These are phyloP conservation scores for Leavenworthia alabamica DNA, from an alignment of 345 rosid species.

Conservation along the genomic window DNA sequence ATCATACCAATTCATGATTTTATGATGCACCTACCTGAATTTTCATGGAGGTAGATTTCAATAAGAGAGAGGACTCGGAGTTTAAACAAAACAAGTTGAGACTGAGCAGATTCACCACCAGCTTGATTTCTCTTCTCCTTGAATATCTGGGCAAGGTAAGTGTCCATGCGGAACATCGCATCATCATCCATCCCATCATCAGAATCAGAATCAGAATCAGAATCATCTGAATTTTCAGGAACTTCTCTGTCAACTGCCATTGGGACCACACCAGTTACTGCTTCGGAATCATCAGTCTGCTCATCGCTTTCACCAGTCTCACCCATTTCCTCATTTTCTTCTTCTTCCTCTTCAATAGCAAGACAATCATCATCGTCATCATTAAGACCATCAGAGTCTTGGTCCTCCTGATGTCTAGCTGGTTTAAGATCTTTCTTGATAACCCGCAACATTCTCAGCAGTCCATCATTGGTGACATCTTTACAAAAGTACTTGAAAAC, in stretches of 20 bases:
- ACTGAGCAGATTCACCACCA: slow-evolving; percentile 83
- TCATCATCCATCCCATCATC: slow-evolving; percentile 95
- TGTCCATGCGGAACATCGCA: slow-evolving; percentile 96
- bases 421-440: slow-evolving; percentile 90
- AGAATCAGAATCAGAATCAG: too few species aligned
- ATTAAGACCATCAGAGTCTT: slow-evolving; percentile 49
- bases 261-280: slow-evolving; percentile 35
- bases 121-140: slow-evolving; percentile 85
- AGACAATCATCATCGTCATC: slow-evolving; percentile 71
- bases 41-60: slow-evolving; percentile 87
- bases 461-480: slow-evolving; percentile 68
- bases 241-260: slow-evolving; percentile 41
- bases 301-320: slow-evolving; percentile 71
- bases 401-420: slow-evolving; percentile 57
- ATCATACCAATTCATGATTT: slow-evolving; percentile 1
- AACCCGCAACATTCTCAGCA: slow-evolving; percentile 76
- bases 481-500: slow-evolving; percentile 78
- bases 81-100: slow-evolving; percentile 87
- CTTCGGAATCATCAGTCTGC: slow-evolving; percentile 75
- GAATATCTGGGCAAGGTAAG: slow-evolving; percentile 79
- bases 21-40: slow-evolving; percentile 49
- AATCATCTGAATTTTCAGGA: slow-evolving; percentile 63
- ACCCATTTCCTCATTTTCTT: slow-evolving; percentile 64
- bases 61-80: slow-evolving; percentile 87
- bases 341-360: slow-evolving; percentile 85